Evolutionary conservation across 768 basidiomycete genomes (phyloP), one percentile per base, ranked within the genome.

Genomic region (Pleurotus tuber-regium): DNA sequence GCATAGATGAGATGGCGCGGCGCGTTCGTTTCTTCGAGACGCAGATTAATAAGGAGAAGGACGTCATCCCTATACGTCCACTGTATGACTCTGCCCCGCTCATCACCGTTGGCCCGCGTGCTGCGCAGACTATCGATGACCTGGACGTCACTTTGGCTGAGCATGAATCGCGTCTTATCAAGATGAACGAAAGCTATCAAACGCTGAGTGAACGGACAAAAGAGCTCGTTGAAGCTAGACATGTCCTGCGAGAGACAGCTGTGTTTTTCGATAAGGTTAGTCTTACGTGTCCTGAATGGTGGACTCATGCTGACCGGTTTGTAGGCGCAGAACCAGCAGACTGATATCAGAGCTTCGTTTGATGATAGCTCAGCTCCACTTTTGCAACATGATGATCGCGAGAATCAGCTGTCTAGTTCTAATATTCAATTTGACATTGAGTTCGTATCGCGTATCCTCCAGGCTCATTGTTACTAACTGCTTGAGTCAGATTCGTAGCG

Each of bases 171-270:
- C 79, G 94, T 52, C 71, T 98, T 47, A 68, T 70, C 24, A 87
- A 89, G 65, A 97, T 98, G 94, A 97, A 98, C 64, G 84, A 86
- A 23, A 91, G 86, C 61, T 98, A 96, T 69, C 87, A 93, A 71
- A 82, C 84, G 1, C 73, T 98, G 35, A 89, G 89, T 60, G 91
- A 91, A 61, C 81, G 92, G 33, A 84, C 86, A 40, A 83, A 81
- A 62, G 95, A 98, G 63, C 75, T 97, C 11, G 71, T 94, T 35
- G 97, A 99, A 70, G 97, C 96, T 18, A 79, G 87, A n/a, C 83
- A 96, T 73, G 97, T 99, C 28, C 70, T 99, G 54, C 78, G 85
- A 52, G 96, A 98, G 73, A 99, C 97, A 0, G 94, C 93, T 10
- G 88, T 92, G 14, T 99, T 98, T 70, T 99, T 99, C 67, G 85